These are phyloP conservation scores for Cryptococcus sp. DNA, from an alignment of 1,284 basidiomycete genomes.

Conservation along the genomic window DNA sequence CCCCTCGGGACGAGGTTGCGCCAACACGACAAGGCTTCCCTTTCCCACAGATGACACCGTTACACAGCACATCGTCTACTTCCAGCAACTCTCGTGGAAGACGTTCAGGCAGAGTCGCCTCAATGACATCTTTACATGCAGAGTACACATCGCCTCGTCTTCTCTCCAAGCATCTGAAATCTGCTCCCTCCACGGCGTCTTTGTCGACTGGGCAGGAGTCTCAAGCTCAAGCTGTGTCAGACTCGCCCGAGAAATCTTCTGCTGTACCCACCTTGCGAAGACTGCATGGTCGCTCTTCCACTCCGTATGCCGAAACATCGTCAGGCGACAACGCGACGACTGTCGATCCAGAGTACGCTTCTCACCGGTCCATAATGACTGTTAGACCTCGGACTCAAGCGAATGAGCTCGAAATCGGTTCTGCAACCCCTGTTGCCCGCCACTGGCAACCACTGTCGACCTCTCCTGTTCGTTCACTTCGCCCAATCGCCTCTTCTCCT, in stretches of 20 bases:
- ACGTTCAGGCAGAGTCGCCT: constrained; percentile 6
- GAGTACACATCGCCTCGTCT: background rate
- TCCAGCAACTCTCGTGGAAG: background rate
- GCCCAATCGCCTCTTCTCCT: constrained; percentile 36
- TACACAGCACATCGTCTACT: background rate
- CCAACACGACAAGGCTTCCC: background rate
- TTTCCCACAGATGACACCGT: constrained; percentile 9
- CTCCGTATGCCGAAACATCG: too few species aligned
- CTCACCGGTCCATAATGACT: background rate
- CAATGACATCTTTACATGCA: constrained; percentile 22
- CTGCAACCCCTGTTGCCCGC: background rate
- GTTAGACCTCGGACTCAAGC: background rate
- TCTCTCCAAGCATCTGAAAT: background rate
- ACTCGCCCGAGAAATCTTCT: background rate
- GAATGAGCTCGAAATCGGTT: background rate
- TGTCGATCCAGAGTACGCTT: background rate
- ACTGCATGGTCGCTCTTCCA: background rate
- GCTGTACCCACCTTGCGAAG: background rate
- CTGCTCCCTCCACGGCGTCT: background rate
- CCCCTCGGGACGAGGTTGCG: constrained; percentile 18
- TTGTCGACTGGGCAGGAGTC: too few species aligned
- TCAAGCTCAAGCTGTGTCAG: background rate
- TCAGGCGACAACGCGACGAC: background rate
- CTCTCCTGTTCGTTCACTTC: constrained; percentile 15
- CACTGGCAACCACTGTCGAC: background rate